phyloP scores from a whole-genome alignment of 2,329 filamentous ascomycete species.

The Curvularia eragrostidis region DNA sequence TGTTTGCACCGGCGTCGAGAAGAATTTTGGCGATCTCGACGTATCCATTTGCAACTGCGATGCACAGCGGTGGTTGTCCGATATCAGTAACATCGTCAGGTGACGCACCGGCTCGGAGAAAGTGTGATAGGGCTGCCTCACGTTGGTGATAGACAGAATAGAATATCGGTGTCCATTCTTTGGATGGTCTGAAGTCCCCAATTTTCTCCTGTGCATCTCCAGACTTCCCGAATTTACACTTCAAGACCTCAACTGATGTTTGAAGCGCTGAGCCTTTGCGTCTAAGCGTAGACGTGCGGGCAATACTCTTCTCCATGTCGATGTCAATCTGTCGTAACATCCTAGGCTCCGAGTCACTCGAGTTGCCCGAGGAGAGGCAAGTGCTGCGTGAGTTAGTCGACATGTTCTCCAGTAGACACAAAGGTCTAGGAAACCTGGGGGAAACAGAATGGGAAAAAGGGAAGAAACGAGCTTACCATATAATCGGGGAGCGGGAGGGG shows the following conservation, averaged over 20 bases:
- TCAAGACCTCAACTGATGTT: conserved; percentile 41
- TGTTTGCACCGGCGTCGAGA: conserved; percentile 36
- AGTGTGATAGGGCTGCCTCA: conserved; percentile 43
- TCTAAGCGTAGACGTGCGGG: conserved; percentile 13
- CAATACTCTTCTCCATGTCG: conserved; percentile 19
- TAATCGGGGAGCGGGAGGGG: conserved; percentile 5
- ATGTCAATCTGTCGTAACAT: conserved; percentile 24
- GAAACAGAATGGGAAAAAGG: neutral
- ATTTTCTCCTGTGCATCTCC: conserved; percentile 12
- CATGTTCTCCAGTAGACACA: conserved; percentile 12
- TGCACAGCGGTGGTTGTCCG: conserved; percentile 37
- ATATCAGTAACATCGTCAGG: conserved; percentile 33
- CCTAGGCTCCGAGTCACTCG: conserved; percentile 25
- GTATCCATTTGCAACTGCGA: conserved; percentile 39
- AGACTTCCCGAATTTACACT: conserved; percentile 38
- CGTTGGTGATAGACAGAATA: conserved; percentile 42
- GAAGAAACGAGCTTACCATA: conserved; percentile 4
- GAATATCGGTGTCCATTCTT: conserved; percentile 42
- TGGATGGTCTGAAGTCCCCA: conserved; percentile 27
- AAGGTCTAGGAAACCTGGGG: conserved; percentile 5
- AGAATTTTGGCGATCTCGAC: conserved; percentile 35
- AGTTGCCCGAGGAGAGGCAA: conserved; percentile 22
- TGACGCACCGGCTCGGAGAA: conserved; percentile 35
- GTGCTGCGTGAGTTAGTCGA: conserved; percentile 28
- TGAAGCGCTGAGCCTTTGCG: conserved; percentile 39